These are phyloP conservation scores for Arthrobotrys megalospora DNA, from an alignment of 2,329 filamentous ascomycete genomes.

Conservation along the genomic window DNA sequence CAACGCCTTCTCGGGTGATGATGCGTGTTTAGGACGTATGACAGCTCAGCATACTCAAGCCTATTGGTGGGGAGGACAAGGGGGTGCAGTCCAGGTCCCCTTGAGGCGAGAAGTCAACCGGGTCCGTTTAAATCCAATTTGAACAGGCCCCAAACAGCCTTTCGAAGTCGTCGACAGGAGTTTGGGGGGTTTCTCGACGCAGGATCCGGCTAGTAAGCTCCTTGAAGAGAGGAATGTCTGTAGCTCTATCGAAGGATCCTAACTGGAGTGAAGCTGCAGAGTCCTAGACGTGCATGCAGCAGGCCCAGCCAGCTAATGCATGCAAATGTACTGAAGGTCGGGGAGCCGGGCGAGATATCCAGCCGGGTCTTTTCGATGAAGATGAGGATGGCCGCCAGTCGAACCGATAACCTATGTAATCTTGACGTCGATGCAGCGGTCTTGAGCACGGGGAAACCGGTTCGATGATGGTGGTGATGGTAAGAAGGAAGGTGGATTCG, in stretches of 20 bases:
- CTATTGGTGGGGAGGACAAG: slow-evolving; percentile 61
- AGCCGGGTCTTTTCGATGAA: slow-evolving; percentile 51
- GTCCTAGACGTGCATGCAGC: slow-evolving; percentile 57
- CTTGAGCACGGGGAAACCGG: background rate
- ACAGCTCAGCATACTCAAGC: slow-evolving; percentile 60
- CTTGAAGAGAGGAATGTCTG: slow-evolving; percentile 1
- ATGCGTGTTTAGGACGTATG: slow-evolving; percentile 61
- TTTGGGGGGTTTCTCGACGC: slow-evolving; percentile 2
- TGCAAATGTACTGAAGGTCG: slow-evolving; percentile 44
- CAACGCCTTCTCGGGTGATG: slow-evolving; percentile 59
- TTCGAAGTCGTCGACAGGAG: slow-evolving; percentile 31
- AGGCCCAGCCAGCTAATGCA: slow-evolving; percentile 59
- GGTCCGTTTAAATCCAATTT: slow-evolving; percentile 44
- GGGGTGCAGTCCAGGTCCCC: slow-evolving; percentile 49
- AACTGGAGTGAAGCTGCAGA: slow-evolving; percentile 43
- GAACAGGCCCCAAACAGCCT: slow-evolving; percentile 29
- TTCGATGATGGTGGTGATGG: slow-evolving; percentile 15
- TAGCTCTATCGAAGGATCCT: slow-evolving; percentile 21
- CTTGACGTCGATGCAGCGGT: slow-evolving; percentile 34
- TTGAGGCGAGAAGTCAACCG: slow-evolving; percentile 49
- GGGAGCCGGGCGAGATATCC: slow-evolving; percentile 39
- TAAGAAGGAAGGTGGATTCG: slow-evolving; percentile 20
- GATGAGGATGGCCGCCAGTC: slow-evolving; percentile 43
- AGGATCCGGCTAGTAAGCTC: slow-evolving; percentile 18
- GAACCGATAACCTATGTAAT: slow-evolving; percentile 26